Base-by-base conservation (phyloP, 495 filamentous ascomycete species). In the Neurospora sublineolata region DNA sequence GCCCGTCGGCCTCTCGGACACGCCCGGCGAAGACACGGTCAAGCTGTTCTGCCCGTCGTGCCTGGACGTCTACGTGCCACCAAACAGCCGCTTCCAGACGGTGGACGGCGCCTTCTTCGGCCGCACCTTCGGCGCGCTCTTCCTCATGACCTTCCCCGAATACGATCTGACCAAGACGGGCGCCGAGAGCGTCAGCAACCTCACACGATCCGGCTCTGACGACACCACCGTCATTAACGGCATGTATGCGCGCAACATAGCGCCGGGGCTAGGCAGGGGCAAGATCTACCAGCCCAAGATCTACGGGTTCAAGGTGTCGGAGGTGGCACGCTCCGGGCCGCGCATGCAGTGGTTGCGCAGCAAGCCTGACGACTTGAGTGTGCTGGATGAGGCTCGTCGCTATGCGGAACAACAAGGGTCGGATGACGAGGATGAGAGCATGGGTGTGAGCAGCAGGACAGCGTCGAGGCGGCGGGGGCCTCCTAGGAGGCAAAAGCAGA, bases 81-180 rank as follows among this genome's bases (percentile, higher is more conserved):
- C 95, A 10, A 98, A 98, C 84, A 97, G 93, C 76, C 89, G 95
- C 30, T 98, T 99, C 79, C 95, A 97, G 82, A 92, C 92, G 3
- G 94, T 99, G n/a, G 95, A 99, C 76, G 95, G 95, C 30, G 94
- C 95, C 18, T 99, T 97, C 84, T 99, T 99, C 78, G 95, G 95
- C 40, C 94, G 95, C 42, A 99, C 95, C 0, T 99, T 99, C 79
- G 93, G 86, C 68, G 86, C 87, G 4, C 89, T 99, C 60, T 99
- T 99, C 85, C 93, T 99, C 80, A 94, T 99, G 85, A 99, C 93
- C 36, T 99, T 97, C 81, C 94, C 96, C 38, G 96, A 99, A 75
- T 88, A 97, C 77, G 93, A 97, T 72, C 87, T 98, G 64, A 85
- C 83, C 69, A 86, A 84, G 74, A 82, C 83, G 37, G 84, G 81